These are phyloP conservation scores for Colletotrichum costaricense DNA, from an alignment of 2,329 filamentous ascomycete genomes.

Conservation along the genomic window DNA sequence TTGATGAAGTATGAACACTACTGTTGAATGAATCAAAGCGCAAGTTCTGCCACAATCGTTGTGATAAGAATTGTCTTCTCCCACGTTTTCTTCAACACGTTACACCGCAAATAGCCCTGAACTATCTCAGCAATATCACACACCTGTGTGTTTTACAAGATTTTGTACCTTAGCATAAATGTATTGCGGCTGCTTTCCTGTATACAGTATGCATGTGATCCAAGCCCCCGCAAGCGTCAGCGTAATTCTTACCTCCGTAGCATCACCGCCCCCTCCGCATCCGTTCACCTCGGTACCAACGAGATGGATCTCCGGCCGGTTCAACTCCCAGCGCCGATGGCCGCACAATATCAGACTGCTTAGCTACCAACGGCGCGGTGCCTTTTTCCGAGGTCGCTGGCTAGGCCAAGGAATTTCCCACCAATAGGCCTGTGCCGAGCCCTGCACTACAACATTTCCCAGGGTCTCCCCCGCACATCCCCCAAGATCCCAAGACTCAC, in stretches of 20 bases:
- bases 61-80: too few species aligned
- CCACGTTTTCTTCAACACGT: too few species aligned
- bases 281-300: not conserved
- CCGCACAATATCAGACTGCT: too few species aligned
- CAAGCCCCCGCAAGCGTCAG: not conserved
- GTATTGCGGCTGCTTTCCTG: too few species aligned
- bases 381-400: slow-evolving; percentile 26
- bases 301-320: not conserved
- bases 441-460: slow-evolving; percentile 17
- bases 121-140: too few species aligned
- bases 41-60: too few species aligned
- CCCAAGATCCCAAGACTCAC: not conserved
- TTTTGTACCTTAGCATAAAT: too few species aligned
- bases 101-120: too few species aligned
- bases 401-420: slow-evolving; percentile 19
- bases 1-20: too few species aligned
- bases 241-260: slow-evolving; percentile 48
- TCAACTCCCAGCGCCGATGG: not conserved
- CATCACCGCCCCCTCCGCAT: not conserved
- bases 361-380: slow-evolving; percentile 7
- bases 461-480: slow-evolving; percentile 29
- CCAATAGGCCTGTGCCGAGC: slow-evolving; percentile 24
- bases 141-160: too few species aligned
- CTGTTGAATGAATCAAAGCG: too few species aligned
- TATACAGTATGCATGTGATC: too few species aligned